phyloP scores from a whole-genome alignment of 2,329 filamentous ascomycete species.

The Cladosporium sp. region DNA sequence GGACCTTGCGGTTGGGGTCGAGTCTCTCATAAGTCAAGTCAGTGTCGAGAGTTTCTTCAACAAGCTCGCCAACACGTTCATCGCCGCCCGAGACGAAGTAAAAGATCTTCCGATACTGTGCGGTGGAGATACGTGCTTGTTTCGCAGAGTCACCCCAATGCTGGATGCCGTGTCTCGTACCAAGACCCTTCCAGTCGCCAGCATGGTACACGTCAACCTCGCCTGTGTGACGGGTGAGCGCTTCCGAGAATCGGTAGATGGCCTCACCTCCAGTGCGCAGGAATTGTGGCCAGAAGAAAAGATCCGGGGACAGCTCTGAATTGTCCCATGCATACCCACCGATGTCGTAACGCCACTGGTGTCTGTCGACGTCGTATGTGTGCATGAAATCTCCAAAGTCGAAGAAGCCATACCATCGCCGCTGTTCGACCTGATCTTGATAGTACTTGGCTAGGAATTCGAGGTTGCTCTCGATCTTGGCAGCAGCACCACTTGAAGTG shows the following conservation, averaged over 20 bases:
- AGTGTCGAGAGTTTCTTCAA: constrained; percentile 49
- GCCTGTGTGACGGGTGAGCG: constrained; percentile 54
- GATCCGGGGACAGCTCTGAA: constrained; percentile 58
- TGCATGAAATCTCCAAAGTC: constrained; percentile 62
- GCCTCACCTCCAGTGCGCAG: constrained; percentile 55
- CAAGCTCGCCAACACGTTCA: constrained; percentile 53
- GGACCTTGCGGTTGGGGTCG: constrained; percentile 57
- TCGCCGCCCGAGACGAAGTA: constrained; percentile 55
- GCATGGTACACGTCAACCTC: constrained; percentile 62
- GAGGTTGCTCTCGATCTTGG: constrained; percentile 50
- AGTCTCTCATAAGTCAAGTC: constrained; percentile 52
- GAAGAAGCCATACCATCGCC: constrained; percentile 61
- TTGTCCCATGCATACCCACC: constrained; percentile 65
- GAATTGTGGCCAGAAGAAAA: constrained; percentile 62
- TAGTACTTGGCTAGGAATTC: constrained; percentile 57
- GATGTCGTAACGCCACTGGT: constrained; percentile 60
- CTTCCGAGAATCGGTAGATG: constrained; percentile 57
- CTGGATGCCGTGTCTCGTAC: constrained; percentile 60
- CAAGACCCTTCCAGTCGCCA: constrained; percentile 55
- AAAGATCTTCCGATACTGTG: constrained; percentile 55
- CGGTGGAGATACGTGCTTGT: constrained; percentile 57
- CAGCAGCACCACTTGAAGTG: constrained; percentile 26
- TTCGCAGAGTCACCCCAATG: constrained; percentile 60
- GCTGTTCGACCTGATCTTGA: constrained; percentile 51
- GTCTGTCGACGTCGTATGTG: constrained; percentile 56